These are phyloP conservation scores for Hydnomerulius pinastri DNA, from an alignment of 768 basidiomycete species.

Conservation along the genomic window DNA sequence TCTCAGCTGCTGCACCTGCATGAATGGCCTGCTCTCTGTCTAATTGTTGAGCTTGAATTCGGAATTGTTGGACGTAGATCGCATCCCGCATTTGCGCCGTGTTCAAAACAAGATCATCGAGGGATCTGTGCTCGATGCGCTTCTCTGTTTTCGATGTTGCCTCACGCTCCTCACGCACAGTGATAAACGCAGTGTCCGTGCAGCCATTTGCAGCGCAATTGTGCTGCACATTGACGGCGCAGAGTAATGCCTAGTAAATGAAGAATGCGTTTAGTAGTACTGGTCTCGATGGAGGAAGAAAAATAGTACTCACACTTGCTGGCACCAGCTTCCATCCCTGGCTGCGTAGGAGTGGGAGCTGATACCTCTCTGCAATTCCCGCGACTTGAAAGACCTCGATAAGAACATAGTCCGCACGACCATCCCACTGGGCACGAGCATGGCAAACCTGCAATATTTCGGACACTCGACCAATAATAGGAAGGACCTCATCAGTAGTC, in stretches of 20 bases:
- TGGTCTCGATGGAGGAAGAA: not conserved
- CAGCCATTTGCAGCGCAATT: conserved; percentile 18
- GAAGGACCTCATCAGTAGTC: not conserved
- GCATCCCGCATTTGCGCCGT: conserved; percentile 30
- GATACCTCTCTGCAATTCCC: not conserved
- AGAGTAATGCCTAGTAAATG: conserved; percentile 9
- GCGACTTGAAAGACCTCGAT: not conserved
- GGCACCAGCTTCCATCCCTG: not conserved
- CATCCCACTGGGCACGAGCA: not conserved
- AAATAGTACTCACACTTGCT: not conserved
- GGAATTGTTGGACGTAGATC: conserved; percentile 15
- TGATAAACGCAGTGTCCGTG: not conserved
- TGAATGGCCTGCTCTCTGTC: no score
- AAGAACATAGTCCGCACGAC: not conserved
- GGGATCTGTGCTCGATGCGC: not conserved
- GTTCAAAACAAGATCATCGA: conserved; percentile 19
- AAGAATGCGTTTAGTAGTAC: not conserved
- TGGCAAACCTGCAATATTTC: conserved; percentile 1
- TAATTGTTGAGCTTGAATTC: conserved; percentile 1
- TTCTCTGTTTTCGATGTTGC: not conserved
- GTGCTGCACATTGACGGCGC: conserved; percentile 21
- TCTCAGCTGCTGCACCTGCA: not conserved
- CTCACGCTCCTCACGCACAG: conserved; percentile 14
- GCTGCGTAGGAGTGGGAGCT: not conserved
- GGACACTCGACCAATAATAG: not conserved